Evolutionary conservation across 2,329 filamentous ascomycete species (phyloP).

Genomic region (Cryphonectria naterciae): DNA sequence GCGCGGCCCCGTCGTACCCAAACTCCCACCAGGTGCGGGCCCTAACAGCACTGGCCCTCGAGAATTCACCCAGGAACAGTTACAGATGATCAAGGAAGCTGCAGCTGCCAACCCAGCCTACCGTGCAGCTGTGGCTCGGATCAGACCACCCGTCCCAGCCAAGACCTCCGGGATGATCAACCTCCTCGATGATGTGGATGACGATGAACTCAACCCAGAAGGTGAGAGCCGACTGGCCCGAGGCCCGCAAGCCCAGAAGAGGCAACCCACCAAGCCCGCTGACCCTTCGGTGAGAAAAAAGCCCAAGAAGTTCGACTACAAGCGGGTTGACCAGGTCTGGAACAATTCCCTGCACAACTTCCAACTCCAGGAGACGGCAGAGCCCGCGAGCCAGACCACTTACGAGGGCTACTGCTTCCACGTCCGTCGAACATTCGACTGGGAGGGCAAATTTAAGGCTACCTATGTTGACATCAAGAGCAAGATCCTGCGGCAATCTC

Average conservation of each 20-base stretch:
- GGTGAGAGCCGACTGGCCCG: not conserved
- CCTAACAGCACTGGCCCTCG: not conserved
- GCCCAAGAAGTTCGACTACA: conserved; percentile 45
- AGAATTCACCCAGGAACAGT: not conserved
- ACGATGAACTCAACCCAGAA: not conserved
- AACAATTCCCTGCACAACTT: conserved; percentile 54
- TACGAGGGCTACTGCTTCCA: conserved; percentile 85
- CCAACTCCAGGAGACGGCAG: conserved; percentile 59
- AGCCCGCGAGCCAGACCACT: conserved; percentile 50
- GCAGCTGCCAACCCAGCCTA: not conserved
- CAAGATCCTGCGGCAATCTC: conserved; percentile 72
- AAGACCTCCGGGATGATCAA: conserved; percentile 3
- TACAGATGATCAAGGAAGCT: not conserved
- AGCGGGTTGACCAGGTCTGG: conserved; percentile 60
- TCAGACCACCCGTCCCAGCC: not conserved
- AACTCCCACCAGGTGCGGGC: not conserved
- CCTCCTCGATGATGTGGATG: not conserved
- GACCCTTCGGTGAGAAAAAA: conserved; percentile 16
- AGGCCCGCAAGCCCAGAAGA: not conserved
- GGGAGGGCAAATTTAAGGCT: conserved; percentile 75
- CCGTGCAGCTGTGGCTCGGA: not conserved
- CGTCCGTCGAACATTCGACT: conserved; percentile 80
- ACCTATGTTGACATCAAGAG: conserved; percentile 86
- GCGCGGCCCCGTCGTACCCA: too few relatives aligned
- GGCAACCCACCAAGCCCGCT: not conserved